Percentiles rank a stretch among this genome's conserved stretches.
These are phyloP conservation scores for Stagonosporopsis chrysanthemi DNA, from an alignment of 2,329 filamentous ascomycete species.

Conservation along the genomic window DNA sequence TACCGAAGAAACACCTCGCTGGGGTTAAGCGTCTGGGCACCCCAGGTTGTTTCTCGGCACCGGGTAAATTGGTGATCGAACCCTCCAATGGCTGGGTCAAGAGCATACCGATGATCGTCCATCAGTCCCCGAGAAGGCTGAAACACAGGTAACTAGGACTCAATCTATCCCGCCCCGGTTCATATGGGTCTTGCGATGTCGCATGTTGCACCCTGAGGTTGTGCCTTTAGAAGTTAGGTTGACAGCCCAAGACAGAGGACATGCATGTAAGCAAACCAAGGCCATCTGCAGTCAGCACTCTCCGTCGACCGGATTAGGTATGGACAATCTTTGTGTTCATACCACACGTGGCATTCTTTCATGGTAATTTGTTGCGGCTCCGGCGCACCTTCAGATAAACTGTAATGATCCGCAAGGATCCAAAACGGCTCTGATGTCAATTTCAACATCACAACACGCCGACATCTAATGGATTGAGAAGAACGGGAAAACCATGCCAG, in stretches of 20 bases:
- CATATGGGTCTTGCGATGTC: not conserved
- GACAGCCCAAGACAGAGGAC: not conserved
- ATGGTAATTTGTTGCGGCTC: not conserved
- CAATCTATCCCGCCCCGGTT: constrained; percentile 20
- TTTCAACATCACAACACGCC: not conserved
- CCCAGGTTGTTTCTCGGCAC: constrained; percentile 28
- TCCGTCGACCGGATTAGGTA: not conserved
- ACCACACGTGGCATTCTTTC: not conserved
- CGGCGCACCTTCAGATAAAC: not conserved
- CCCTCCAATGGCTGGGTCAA: constrained; percentile 31
- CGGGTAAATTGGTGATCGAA: constrained; percentile 32
- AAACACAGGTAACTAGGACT: not conserved
- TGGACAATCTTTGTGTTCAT: not conserved
- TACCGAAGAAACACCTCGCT: constrained; percentile 35
- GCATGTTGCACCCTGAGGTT: constrained; percentile 26
- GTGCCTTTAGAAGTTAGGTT: not conserved
- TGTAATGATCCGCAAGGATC: not conserved
- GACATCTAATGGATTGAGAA: not conserved
- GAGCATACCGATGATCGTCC: constrained; percentile 24
- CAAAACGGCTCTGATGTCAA: not conserved
- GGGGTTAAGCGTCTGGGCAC: constrained; percentile 36
- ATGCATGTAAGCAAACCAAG: constrained; percentile 11
- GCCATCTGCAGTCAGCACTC: not conserved
- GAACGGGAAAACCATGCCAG: too few relatives aligned
- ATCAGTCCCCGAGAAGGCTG: constrained; percentile 10